Evolutionary conservation across 192 early-diverging fungal genomes (phyloP).

Genomic region (Podila epicladia): DNA sequence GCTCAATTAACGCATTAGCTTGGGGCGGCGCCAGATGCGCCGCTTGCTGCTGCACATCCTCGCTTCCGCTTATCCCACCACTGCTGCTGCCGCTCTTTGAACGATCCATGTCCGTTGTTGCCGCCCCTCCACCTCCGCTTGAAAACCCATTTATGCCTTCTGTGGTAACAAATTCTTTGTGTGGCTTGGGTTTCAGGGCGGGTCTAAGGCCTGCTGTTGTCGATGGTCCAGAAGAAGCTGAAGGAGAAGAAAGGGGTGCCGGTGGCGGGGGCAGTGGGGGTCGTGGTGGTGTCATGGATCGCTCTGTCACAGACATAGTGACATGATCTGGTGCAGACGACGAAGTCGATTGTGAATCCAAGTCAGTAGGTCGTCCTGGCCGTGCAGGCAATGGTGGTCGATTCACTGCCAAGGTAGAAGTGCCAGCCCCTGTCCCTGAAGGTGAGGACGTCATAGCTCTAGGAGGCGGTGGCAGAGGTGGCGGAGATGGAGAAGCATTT

Average conservation of each 20-base stretch:
- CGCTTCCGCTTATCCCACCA: background rate
- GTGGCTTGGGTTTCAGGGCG: background rate
- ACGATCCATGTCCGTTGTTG: background rate
- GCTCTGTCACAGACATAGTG: constrained; percentile 17
- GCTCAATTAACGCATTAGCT: constrained; percentile 49
- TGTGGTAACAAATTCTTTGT: background rate
- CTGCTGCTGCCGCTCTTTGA: background rate
- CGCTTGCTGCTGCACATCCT: constrained; percentile 12
- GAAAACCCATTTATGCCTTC: background rate
- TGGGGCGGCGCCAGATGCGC: constrained; percentile 31
- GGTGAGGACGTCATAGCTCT: constrained; percentile 32
- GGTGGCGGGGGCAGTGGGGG: constrained; percentile 45
- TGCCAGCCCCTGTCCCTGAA: background rate
- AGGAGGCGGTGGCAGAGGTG: constrained; percentile 45
- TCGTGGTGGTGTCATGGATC: constrained; percentile 44
- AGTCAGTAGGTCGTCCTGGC: constrained; percentile 15
- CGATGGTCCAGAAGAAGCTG: background rate
- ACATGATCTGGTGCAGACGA: constrained; percentile 3
- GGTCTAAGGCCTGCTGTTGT: background rate
- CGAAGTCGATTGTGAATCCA: background rate
- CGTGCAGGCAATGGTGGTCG: constrained; percentile 40
- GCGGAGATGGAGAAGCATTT: constrained; percentile 40
- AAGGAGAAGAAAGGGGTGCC: constrained; percentile 3
- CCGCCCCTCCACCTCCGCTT: no score
- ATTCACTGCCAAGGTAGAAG: background rate